Percentiles rank a stretch among this genome's conserved stretches.
These are phyloP conservation scores for Colletotrichum siamense DNA, from an alignment of 2,329 filamentous ascomycete genomes.

Conservation along the genomic window DNA sequence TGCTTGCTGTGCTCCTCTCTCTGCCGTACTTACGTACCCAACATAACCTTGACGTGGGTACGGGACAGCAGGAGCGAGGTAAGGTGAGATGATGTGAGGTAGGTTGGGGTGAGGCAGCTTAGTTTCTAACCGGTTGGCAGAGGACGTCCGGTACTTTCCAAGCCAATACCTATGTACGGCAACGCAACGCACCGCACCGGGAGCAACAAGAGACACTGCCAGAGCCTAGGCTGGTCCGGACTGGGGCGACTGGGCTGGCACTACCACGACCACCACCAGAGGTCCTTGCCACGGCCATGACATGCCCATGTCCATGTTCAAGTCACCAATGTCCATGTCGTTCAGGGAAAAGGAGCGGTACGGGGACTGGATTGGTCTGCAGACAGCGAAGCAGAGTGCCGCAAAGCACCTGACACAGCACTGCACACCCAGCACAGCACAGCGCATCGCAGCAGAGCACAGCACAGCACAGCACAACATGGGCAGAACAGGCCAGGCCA, in stretches of 20 bases:
- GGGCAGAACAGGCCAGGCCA: neutral
- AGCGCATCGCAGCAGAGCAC: neutral
- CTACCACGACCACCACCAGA: neutral
- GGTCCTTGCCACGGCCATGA: neutral
- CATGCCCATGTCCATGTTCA: neutral
- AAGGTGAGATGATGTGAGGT: neutral
- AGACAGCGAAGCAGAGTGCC: slow-evolving; percentile 5
- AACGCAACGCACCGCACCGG: neutral
- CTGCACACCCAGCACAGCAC: neutral
- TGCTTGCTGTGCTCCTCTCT: neutral
- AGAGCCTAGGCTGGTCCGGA: neutral
- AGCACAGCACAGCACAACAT: neutral
- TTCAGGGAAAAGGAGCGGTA: neutral
- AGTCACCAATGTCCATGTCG: neutral
- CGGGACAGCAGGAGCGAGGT: neutral
- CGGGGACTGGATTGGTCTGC: neutral
- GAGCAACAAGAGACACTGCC: neutral
- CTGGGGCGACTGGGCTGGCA: neutral
- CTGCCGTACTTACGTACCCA: neutral
- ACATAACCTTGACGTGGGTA: neutral
- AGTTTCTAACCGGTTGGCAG: neutral
- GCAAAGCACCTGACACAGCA: neutral
- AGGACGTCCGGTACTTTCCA: neutral
- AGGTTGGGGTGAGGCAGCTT: neutral
- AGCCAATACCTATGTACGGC: neutral